Conservation (phyloP, 352 stramenopile genomes). For the Pythium aristosporum region DNA sequence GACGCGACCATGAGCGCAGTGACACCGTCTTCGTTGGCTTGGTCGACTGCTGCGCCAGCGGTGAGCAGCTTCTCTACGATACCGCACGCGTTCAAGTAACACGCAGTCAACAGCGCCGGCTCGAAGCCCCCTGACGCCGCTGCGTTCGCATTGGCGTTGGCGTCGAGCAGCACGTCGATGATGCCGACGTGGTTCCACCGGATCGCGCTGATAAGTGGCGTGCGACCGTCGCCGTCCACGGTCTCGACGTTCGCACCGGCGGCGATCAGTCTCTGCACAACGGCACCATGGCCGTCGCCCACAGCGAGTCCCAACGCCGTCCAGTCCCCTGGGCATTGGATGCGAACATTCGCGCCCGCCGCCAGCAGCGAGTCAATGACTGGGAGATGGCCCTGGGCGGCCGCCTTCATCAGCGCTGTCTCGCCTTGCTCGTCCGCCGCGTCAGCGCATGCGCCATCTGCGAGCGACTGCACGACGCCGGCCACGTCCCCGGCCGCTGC, state of each 20-base stretch:
- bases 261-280: not conserved
- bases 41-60: constrained; percentile 25
- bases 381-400: not conserved
- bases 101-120: not conserved
- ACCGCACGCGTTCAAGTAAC: not conserved
- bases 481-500: not conserved
- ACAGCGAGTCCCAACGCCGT: too few species aligned
- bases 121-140: not conserved
- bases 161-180: not conserved
- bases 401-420: not conserved
- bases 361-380: not conserved
- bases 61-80: constrained; percentile 17
- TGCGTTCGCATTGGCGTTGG: not conserved
- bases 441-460: not conserved
- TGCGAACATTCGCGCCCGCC: not conserved
- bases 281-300: not conserved
- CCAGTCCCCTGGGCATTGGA: too few species aligned
- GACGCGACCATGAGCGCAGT: not conserved
- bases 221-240: not conserved
- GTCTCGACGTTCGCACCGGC: not conserved
- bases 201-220: not conserved
- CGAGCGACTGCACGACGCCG: not conserved
- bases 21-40: not conserved
- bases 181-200: not conserved
- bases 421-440: not conserved